phyloP scores from a whole-genome alignment of 2,329 filamentous ascomycete genomes.

The Trichoderma aggressivum region DNA sequence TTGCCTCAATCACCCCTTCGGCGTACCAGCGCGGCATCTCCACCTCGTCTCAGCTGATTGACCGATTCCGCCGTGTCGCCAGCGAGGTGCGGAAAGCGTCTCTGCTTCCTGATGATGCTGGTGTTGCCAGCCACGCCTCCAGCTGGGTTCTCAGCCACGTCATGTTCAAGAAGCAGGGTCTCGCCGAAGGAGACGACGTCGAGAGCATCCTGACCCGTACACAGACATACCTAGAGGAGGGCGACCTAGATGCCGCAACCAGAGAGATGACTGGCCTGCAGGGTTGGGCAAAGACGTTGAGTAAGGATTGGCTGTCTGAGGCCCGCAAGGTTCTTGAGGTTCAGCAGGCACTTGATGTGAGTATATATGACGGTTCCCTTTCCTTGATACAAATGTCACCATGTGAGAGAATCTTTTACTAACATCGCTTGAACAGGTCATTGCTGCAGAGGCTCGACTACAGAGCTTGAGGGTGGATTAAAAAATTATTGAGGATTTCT shows the following conservation, averaged over 20 bases:
- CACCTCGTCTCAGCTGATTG: conserved; percentile 79
- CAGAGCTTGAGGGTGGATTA: conserved; percentile 84
- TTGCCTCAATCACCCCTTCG: conserved; percentile 90
- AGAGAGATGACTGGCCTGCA: conserved; percentile 90
- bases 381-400: not conserved
- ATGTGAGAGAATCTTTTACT: conserved; percentile 21
- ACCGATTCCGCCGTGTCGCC: conserved; percentile 92
- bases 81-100: conserved; percentile 91
- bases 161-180: conserved; percentile 89
- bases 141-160: conserved; percentile 88
- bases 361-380: conserved; percentile 27
- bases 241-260: conserved; percentile 84
- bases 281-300: conserved; percentile 94
- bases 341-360: conserved; percentile 90
- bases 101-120: conserved; percentile 87
- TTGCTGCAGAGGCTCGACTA: conserved; percentile 83
- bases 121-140: conserved; percentile 89
- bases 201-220: conserved; percentile 90
- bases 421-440: conserved; percentile 58
- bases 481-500: conserved; percentile 25
- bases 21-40: conserved; percentile 92
- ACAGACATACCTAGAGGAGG: conserved; percentile 87
- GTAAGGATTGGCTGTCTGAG: conserved; percentile 89
- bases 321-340: conserved; percentile 91
- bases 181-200: conserved; percentile 81